phyloP scores from a whole-genome alignment of 495 filamentous ascomycete species.

The Neurospora sublineolata region DNA sequence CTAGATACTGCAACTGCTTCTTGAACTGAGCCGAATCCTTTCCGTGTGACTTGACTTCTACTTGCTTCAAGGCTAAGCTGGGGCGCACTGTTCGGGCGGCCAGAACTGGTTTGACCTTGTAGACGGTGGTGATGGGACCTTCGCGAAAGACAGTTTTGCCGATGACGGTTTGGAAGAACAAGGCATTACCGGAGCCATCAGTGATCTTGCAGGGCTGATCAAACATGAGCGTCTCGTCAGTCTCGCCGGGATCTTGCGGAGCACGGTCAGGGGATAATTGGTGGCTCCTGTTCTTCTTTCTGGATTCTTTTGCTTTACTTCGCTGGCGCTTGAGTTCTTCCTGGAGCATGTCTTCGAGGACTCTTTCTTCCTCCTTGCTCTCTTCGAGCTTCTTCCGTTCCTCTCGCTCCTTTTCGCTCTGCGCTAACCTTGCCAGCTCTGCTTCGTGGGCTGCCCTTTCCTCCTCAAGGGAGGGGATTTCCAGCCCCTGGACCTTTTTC shows the following conservation, averaged over 20 bases:
- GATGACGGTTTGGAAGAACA: constrained; percentile 53
- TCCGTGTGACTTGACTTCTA: constrained; percentile 42
- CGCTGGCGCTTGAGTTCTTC: constrained; percentile 60
- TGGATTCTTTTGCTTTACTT: constrained; percentile 44
- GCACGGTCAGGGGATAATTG: constrained; percentile 16
- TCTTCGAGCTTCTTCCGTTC: constrained; percentile 43
- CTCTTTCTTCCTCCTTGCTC: constrained; percentile 61
- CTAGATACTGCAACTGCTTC: constrained; percentile 53
- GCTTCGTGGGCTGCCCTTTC: constrained; percentile 62
- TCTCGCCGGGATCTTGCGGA: constrained; percentile 17
- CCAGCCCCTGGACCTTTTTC: constrained; percentile 54
- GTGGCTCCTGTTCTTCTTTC: constrained; percentile 30
- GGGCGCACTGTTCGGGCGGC: constrained; percentile 40
- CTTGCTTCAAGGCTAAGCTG: constrained; percentile 61
- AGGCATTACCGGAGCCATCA: constrained; percentile 41
- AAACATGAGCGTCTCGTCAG: constrained; percentile 43
- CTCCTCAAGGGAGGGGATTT: constrained; percentile 79
- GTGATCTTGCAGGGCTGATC: constrained; percentile 55
- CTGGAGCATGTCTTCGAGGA: constrained; percentile 61
- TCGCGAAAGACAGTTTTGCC: constrained; percentile 47
- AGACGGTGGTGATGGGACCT: constrained; percentile 48
- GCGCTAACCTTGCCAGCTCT: constrained; percentile 36
- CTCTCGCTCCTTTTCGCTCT: constrained; percentile 36
- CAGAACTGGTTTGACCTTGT: constrained; percentile 55
- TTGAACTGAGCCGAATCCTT: constrained; percentile 49